These are phyloP conservation scores for Thoreauomyces humboldtii DNA, from an alignment of 192 early-diverging fungal species.

Conservation along the genomic window DNA sequence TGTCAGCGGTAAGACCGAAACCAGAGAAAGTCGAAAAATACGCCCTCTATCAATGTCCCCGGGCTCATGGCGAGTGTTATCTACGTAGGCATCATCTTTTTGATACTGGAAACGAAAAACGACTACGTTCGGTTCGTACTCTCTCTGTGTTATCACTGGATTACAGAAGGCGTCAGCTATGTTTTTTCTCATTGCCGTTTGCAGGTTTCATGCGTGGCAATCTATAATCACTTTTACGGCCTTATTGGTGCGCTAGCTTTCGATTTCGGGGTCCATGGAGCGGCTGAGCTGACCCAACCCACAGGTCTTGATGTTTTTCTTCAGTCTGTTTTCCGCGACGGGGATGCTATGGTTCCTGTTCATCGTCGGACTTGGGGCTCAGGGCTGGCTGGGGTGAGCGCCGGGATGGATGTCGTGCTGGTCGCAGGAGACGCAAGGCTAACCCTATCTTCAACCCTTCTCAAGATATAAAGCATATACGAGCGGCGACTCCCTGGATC, in stretches of 20 bases:
- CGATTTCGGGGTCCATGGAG: too few species aligned
- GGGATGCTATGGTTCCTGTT: conserved; percentile 48
- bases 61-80: neutral
- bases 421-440: neutral
- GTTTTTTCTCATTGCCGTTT: neutral
- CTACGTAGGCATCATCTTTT: conserved; percentile 59
- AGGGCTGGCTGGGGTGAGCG: conserved; percentile 47
- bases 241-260: conserved; percentile 28
- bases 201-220: conserved; percentile 66
- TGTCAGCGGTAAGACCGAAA: conserved; percentile 40
- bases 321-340: conserved; percentile 43
- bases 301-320: conserved; percentile 46
- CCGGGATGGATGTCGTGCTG: neutral
- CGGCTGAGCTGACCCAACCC: too few species aligned
- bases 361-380: conserved; percentile 34
- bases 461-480: conserved; percentile 64
- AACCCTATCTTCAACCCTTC: neutral
- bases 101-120: conserved; percentile 75
- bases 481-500: conserved; percentile 67
- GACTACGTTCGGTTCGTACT: conserved; percentile 54
- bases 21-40: neutral
- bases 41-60: neutral
- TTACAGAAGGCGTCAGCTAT: too few species aligned
- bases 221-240: conserved; percentile 20
- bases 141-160: neutral